Conservation (phyloP, 2,329 filamentous ascomycete species). For the Apiospora arundinis region DNA sequence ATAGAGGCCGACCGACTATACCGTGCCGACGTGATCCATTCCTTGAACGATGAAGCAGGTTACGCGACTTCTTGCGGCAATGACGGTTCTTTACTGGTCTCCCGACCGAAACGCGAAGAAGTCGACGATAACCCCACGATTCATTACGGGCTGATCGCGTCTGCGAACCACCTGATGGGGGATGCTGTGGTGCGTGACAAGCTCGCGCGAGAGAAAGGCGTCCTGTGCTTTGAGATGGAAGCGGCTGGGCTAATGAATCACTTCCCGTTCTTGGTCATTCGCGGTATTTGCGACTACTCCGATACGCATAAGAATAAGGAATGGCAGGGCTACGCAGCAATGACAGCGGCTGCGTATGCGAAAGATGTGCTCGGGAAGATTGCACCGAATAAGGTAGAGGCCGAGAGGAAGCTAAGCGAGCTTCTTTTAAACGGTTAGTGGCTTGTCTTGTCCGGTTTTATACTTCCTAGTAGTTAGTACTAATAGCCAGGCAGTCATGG, state of each 20-base stretch:
- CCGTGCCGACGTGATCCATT: background rate
- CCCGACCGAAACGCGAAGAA: background rate
- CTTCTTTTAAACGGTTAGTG: background rate
- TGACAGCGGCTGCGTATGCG: conserved; percentile 36
- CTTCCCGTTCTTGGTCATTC: conserved; percentile 38
- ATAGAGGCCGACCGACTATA: background rate
- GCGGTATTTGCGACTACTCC: conserved; percentile 41
- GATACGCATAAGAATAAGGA: conserved; percentile 36
- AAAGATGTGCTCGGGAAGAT: conserved; percentile 28
- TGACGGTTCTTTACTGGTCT: background rate
- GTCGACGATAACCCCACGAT: conserved; percentile 20
- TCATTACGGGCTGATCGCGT: conserved; percentile 29
- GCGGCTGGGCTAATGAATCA: conserved; percentile 39
- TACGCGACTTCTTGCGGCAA: background rate
- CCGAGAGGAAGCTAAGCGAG: background rate
- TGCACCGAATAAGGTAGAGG: background rate
- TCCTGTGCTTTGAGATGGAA: conserved; percentile 31
- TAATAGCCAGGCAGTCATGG: too few relatives aligned
- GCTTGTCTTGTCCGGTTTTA: too few relatives aligned
- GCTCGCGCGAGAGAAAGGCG: conserved; percentile 20
- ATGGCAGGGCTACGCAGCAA: conserved; percentile 36
- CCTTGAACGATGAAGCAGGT: background rate
- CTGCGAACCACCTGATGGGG: conserved; percentile 30
- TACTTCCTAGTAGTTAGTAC: too few relatives aligned
- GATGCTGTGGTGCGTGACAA: conserved; percentile 25